These are phyloP conservation scores for Fusarium marasasianum DNA, from an alignment of 2,329 filamentous ascomycete species.

Conservation along the genomic window DNA sequence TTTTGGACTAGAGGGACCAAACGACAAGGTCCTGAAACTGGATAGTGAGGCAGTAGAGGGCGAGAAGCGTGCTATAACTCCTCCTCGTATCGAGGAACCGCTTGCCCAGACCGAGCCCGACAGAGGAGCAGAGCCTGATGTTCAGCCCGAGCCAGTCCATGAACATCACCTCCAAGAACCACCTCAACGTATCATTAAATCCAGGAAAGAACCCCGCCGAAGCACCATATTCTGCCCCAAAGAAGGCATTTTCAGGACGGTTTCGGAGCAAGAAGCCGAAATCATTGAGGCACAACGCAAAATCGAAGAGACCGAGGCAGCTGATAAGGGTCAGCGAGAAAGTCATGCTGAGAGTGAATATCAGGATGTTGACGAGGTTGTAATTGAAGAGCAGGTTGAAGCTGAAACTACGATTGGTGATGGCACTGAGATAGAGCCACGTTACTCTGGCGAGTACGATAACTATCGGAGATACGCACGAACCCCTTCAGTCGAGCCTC, in stretches of 20 bases:
- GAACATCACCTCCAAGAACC: slow-evolving; percentile 42
- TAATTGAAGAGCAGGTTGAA: slow-evolving; percentile 18
- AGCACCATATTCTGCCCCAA: slow-evolving; percentile 69
- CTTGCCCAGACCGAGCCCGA: slow-evolving; percentile 11
- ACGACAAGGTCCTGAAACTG: slow-evolving; percentile 49
- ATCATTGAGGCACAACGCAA: slow-evolving; percentile 51
- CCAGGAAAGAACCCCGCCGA: slow-evolving; percentile 54
- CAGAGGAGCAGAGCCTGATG: slow-evolving; percentile 9
- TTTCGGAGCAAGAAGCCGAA: slow-evolving; percentile 63
- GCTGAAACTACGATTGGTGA: slow-evolving; percentile 34
- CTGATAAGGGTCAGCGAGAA: slow-evolving; percentile 21
- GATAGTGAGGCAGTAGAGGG: slow-evolving; percentile 45
- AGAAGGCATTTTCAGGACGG: slow-evolving; percentile 70
- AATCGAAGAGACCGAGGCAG: slow-evolving; percentile 30
- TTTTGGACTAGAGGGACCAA: slow-evolving; percentile 38
- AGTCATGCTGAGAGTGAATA: background rate
- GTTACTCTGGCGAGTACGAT: slow-evolving; percentile 47
- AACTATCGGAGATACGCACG: slow-evolving; percentile 59
- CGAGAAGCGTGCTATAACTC: slow-evolving; percentile 25
- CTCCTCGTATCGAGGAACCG: slow-evolving; percentile 35
- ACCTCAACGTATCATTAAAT: slow-evolving; percentile 36
- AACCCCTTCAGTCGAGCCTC: slow-evolving; percentile 70
- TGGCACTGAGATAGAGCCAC: slow-evolving; percentile 41
- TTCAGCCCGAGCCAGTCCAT: background rate
- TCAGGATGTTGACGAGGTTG: slow-evolving; percentile 20